Base-by-base conservation (phyloP, 1,284 basidiomycete genomes). In the Malassezia caprae region DNA sequence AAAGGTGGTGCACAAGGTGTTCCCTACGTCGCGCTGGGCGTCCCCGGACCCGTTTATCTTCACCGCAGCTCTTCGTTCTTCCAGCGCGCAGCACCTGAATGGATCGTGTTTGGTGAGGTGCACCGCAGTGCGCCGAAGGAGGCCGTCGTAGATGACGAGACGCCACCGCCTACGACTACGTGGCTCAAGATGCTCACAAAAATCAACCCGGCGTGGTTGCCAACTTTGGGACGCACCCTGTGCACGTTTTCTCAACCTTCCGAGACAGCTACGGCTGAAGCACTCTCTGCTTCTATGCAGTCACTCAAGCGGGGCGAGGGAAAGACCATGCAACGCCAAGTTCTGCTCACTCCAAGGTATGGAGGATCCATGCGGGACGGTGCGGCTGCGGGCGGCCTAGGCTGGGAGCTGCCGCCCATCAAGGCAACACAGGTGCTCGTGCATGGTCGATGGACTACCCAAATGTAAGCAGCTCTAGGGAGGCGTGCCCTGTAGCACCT, bases 151-250 rank as follows among this genome's bases (percentile, higher is more conserved):
- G 48, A 48, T 12, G 42, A 15, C 15, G 15, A 41, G 34, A 23
- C 32, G 28, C 17, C 28, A 2, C 39, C 42, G 6, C 23, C 50
- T 17, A 35, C 28, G 19, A 61, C 58, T 15, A 60, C 58, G 8
- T 72, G 63, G 65, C 59, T 74, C 43, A 64, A 66, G 47, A 67
- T 60, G 37, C 42, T 72, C 10, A 74, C 72, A 3, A 62, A 51
- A 52, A 81, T 96, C 63, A 94, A 98, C 76, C 82, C 89, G 0
- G 81, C 82, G 8, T 99, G 94, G 94, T 76, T 99, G 35, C 80
- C 86, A 2, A 81, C 81, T 0, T 79, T 98, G 11, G 93, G 88
- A 43, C 79, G 81, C 44, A 80, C 84, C 0, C 76, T 96, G 47
- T 96, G 91, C 76, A 86, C 84, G 1, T 96, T 88, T 73, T 88